Percentiles rank a stretch among this genome's conserved stretches.
These are phyloP conservation scores for Cryptococcus neoformans DNA, from an alignment of 1,284 basidiomycete genomes.

Conservation along the genomic window DNA sequence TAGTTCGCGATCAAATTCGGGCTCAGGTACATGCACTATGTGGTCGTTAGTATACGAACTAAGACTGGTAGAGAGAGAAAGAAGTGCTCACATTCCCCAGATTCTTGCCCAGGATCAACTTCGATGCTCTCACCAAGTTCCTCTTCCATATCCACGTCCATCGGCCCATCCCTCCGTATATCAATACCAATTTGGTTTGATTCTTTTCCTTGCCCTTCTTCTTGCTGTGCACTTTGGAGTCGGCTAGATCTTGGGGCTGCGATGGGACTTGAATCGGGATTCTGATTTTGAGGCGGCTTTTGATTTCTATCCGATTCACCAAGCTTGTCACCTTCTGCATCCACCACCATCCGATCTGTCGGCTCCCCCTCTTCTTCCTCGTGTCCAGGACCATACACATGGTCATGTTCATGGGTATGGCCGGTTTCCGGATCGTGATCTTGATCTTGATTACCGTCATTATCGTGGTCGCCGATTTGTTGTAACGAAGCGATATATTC, in stretches of 20 bases:
- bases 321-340: neutral
- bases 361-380: slow-evolving; percentile 1
- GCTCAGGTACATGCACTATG: too few species aligned
- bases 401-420: neutral
- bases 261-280: too few species aligned
- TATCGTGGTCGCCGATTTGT: slow-evolving; percentile 4
- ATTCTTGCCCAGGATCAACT: neutral
- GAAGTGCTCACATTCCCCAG: too few species aligned
- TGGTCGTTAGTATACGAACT: too few species aligned
- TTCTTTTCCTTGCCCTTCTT: too few species aligned
- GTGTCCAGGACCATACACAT: neutral
- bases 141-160: neutral
- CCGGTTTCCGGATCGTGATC: neutral
- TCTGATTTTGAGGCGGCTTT: too few species aligned
- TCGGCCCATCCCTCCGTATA: too few species aligned
- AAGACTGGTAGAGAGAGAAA: too few species aligned
- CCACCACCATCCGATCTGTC: neutral
- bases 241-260: too few species aligned
- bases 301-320: neutral
- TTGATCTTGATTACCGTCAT: slow-evolving; percentile 2
- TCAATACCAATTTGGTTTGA: too few species aligned
- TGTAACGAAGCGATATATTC: slow-evolving; percentile 12
- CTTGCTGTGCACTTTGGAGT: too few species aligned
- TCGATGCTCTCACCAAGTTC: neutral
- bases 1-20: too few species aligned